Conservation (phyloP, 345 rosid species). For the Aquilaria yunnanensis region DNA sequence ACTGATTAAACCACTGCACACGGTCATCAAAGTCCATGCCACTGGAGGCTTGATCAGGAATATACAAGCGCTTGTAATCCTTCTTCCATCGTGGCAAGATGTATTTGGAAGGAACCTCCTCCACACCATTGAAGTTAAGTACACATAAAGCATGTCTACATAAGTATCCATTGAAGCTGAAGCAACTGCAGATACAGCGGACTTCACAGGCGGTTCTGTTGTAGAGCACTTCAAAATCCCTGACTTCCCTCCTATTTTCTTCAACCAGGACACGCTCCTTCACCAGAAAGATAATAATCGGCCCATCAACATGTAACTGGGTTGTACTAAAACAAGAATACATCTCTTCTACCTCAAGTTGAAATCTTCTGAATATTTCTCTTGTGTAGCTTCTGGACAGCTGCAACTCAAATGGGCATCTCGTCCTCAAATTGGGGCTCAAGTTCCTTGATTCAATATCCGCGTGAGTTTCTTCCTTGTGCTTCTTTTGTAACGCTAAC, state of each 20-base stretch:
- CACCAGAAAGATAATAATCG: constrained; percentile 58
- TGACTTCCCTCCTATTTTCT: constrained; percentile 48
- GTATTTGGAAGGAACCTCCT: constrained; percentile 57
- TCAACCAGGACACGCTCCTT: constrained; percentile 61
- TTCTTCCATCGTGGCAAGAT: constrained; percentile 61
- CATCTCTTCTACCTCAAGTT: constrained; percentile 81
- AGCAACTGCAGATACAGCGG: constrained; percentile 83
- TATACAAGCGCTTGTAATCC: constrained; percentile 48
- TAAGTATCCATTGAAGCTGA: constrained; percentile 72
- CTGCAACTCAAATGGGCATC: constrained; percentile 75
- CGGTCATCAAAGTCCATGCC: constrained; percentile 19
- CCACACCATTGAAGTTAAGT: constrained; percentile 67
- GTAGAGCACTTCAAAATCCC: constrained; percentile 69
- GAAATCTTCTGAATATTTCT: constrained; percentile 67
- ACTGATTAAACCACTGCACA: constrained; percentile 48
- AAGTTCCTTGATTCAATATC: constrained; percentile 53
- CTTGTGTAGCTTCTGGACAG: constrained; percentile 64
- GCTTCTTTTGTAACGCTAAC: constrained; percentile 65
- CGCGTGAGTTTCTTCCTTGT: constrained; percentile 56
- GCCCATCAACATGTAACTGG: constrained; percentile 60
- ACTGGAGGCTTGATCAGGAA: constrained; percentile 24
- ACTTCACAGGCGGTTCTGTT: constrained; percentile 70
- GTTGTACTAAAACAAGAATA: constrained; percentile 78
- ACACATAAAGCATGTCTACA: constrained; percentile 83
- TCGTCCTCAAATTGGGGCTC: constrained; percentile 49